Base-by-base conservation (phyloP, 129 eudicot genomes). In the Lonicera japonica region DNA sequence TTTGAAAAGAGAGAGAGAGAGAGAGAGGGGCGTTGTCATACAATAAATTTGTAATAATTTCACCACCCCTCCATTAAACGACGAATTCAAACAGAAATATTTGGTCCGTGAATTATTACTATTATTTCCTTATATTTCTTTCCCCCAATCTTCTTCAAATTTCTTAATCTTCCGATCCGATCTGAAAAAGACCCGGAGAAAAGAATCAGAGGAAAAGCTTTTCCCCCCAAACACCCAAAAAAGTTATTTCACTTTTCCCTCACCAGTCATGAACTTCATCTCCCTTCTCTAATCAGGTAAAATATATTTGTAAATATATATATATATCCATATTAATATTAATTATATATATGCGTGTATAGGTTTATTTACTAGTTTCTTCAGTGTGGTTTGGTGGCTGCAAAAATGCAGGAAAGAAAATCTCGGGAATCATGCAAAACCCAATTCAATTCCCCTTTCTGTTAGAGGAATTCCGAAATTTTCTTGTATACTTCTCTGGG, bases 121-220 rank as follows among this genome's bases (percentile, higher is more conserved):
- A 16, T 53, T 15, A 16, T 53, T 57, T 0, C 21, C 50, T 43
- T 13, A 22, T 29, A 29, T 72, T 58, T 66, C 11, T 54, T 29
- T 29, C 36, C 36, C 36, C 36, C 36, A 29, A 29, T 29, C 36
- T 29, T 29, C 36, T 29, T 29, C 36, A 29, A 29, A 48, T 29
- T 29, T 65, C 56, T 50, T 63, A 48, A 72, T 60, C 36, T 38
- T 60, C 63, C 67, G 75, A 79, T 82, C 84, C 54, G 95, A 86
- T 82, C 95, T 80, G 80, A 54, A 46, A 64, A 64, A 22, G 58
- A 50, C 70, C 11, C 61, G 25, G 39, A 54, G 51, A 25, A 38
- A 38, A 38, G 11, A 52, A 21, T 24, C 36, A 29, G 36, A 29
- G 36, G 41, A 20, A 14, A 64, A 24, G n/a, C n/a, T n/a, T n/a